phyloP scores from a whole-genome alignment of 2,329 filamentous ascomycete genomes.

The Teratosphaeria epicoccoides region DNA sequence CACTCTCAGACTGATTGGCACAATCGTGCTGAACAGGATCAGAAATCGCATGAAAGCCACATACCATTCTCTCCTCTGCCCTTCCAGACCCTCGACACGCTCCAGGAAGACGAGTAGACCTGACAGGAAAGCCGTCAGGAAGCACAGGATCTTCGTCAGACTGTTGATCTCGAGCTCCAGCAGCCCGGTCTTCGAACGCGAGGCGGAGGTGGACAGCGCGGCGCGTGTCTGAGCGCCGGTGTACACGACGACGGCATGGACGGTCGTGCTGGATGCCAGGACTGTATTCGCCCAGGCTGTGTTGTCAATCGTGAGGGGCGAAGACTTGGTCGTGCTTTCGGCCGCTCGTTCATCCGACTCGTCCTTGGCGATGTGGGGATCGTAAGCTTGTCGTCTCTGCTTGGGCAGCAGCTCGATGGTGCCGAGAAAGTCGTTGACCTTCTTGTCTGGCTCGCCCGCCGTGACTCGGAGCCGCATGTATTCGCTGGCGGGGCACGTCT shows the following conservation, averaged over 20 bases:
- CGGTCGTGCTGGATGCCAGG: conserved; percentile 81
- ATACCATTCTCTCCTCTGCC: conserved; percentile 55
- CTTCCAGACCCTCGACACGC: conserved; percentile 50
- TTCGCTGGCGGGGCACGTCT: conserved; percentile 62
- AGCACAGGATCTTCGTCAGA: conserved; percentile 88
- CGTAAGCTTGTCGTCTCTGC: conserved; percentile 33
- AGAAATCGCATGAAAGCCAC: conserved; percentile 96
- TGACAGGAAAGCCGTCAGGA: conserved; percentile 75
- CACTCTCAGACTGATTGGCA: conserved; percentile 90
- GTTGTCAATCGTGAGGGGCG: conserved; percentile 83
- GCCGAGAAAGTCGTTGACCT: conserved; percentile 91
- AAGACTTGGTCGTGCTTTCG: conserved; percentile 34
- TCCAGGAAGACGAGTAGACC: conserved; percentile 80
- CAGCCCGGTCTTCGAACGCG: conserved; percentile 85
- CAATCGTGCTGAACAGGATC: conserved; percentile 97
- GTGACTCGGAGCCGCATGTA: conserved; percentile 58
- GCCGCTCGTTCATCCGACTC: not conserved
- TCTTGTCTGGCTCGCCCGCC: conserved; percentile 82
- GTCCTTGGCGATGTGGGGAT: conserved; percentile 23
- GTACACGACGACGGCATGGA: conserved; percentile 83
- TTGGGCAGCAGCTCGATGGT: conserved; percentile 64
- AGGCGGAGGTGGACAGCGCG: conserved; percentile 81
- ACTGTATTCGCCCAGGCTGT: conserved; percentile 98
- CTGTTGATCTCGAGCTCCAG: conserved; percentile 96
- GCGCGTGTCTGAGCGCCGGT: conserved; percentile 91